These are phyloP conservation scores for Linderina pennispora DNA, from an alignment of 192 early-diverging fungal species.

Conservation along the genomic window DNA sequence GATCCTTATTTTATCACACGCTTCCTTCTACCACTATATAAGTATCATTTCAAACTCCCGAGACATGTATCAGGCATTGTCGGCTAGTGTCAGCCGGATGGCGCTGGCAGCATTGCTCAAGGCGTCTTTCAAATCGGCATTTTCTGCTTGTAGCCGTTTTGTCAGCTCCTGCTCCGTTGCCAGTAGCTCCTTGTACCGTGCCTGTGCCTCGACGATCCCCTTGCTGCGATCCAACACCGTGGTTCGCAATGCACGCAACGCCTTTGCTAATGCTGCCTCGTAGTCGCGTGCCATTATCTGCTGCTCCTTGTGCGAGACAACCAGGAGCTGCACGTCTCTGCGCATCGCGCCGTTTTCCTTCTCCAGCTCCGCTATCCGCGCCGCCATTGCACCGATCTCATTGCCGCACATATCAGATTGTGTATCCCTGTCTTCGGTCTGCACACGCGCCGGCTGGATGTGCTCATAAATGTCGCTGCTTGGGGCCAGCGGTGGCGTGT, in stretches of 20 bases:
- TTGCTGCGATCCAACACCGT: slow-evolving; percentile 31
- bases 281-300: slow-evolving; percentile 36
- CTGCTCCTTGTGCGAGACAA: slow-evolving; percentile 32
- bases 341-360: slow-evolving; percentile 21
- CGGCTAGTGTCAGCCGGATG: slow-evolving; percentile 14
- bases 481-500: slow-evolving; percentile 11
- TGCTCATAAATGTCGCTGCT: neutral
- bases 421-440: neutral
- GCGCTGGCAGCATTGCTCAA: slow-evolving; percentile 20
- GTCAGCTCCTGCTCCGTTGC: slow-evolving; percentile 23
- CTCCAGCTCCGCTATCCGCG: slow-evolving; percentile 1
- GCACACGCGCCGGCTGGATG: slow-evolving; percentile 4
- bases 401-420: slow-evolving; percentile 4
- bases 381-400: neutral
- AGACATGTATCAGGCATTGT: too few relatives aligned
- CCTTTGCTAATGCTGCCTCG: slow-evolving; percentile 25
- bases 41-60: too few relatives aligned
- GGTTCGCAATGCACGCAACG: slow-evolving; percentile 23
- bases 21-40: too few relatives aligned
- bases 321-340: slow-evolving; percentile 11
- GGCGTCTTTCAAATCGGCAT: slow-evolving; percentile 13
- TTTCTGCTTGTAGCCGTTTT: slow-evolving; percentile 18
- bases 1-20: slow-evolving; percentile 1
- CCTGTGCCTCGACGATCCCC: slow-evolving; percentile 24
- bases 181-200: slow-evolving; percentile 26